Evolutionary conservation across 306 rosid genomes (phyloP), one percentile per base, ranked within the genome.

Genomic region (Ceratonia siliqua): DNA sequence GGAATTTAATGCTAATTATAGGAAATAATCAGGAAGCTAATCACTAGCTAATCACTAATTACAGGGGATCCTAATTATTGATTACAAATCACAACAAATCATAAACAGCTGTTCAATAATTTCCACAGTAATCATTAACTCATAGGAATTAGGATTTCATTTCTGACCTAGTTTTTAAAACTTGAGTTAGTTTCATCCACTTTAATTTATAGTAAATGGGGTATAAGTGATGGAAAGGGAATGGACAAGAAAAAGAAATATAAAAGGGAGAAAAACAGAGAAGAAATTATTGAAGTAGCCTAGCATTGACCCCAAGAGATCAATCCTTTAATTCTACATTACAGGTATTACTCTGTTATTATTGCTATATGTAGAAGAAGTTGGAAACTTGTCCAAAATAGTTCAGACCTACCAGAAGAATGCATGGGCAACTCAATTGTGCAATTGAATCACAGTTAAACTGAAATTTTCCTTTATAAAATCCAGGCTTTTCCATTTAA

Each of bases 401-500:
- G 11, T 15, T 30, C 38, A 18, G 14, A 59, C n/a, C 22, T 72
- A 57, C 28, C 14, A 14, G 20, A 2, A 11, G 63, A 56, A 56
- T 28, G 1, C 20, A 15, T 21, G 14, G 18, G 9, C 39, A 1
- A 56, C 5, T 62, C 48, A 69, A 3, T 70, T 62, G 36, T 42
- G 54, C 48, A 58, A 59, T 71, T 79, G 63, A 28, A 5, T 52
- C 27, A 8, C 15, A 39, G 62, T 63, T 8, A 7, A 39, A 61
- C 79, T 76, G 53, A 80, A 43, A 38, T 67, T 14, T 72, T 45
- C 49, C 12, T 43, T 76, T 20, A 32, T 70, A 71, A 72, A 74
- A 59, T 85, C 69, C 89, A 93, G 97, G 86, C 62, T 33, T 75
- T 73, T 25, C 87, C 94, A 33, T 93, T 91, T 81, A 76, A 70